Evolutionary conservation across 139 green algal species (phyloP), one percentile per base, ranked within the genome.

Genomic region (Auxenochlorella protothecoides): DNA sequence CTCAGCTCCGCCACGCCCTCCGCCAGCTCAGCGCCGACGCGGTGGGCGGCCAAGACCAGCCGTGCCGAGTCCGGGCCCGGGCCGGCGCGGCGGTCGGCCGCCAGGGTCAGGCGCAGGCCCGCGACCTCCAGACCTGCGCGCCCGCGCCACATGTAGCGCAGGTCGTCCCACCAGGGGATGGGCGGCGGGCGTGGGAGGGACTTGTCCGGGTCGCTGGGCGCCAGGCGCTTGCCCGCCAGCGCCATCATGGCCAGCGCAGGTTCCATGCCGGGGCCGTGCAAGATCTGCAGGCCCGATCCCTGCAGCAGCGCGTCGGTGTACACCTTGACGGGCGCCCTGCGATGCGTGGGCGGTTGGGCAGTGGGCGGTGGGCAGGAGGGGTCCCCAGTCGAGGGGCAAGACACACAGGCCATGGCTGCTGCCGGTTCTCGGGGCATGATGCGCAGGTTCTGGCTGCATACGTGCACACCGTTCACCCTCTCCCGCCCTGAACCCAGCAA

Each of bases 71-170:
- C 51, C 64, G 68, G 14, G 65, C 27, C 11, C 54, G 61, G 16
- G 15, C 56, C 16, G 52, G 55, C n/a, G 68, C n/a, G 68, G 56
- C 59, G 15, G n/a, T 3, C 53, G 6, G 71, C 27, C 44, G 15
- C 59, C 16, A 82, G 53, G 15, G 12, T 6, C 60, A 80, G 63
- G 51, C 12, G 15, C 53, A 65, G 55, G 51, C 67, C 16, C 54
- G 69, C n/a, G 72, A 65, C n/a, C 44, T 12, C 3, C 57, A 71
- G 13, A 52, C 51, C 55, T 59, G 65, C 55, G 55, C 66, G 44
- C 11, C 86, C 85, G 1, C 86, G 75, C 86, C 85, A 90, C 59
- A 84, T 77, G 75, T 87, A 87, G 4, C 74, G 70, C 55, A 88
- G 76, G 75, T 73, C 78, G 80, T 77, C 83, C 72, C 73, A 91